Conservation (phyloP, 2,329 filamentous ascomycete genomes). For the Fusarium tupiense region DNA sequence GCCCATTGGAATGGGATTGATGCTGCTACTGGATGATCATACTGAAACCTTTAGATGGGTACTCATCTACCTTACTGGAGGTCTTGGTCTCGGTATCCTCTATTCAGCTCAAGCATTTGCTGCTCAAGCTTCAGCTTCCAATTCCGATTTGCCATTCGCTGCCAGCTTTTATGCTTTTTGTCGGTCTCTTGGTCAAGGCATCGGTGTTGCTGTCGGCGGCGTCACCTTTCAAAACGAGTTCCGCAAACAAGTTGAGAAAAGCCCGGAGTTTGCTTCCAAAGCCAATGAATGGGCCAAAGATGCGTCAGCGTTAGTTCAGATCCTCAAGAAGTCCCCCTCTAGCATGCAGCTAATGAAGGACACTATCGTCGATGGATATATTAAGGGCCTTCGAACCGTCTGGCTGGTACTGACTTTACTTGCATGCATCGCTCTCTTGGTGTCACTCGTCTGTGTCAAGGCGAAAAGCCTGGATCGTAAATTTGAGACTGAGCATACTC, state of each 20-base stretch:
- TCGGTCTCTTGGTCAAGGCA: conserved; percentile 68
- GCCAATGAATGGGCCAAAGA: conserved; percentile 63
- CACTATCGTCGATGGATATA: conserved; percentile 47
- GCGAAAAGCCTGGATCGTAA: conserved; percentile 36
- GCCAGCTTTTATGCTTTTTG: conserved; percentile 73
- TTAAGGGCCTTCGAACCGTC: conserved; percentile 46
- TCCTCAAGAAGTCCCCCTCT: conserved; percentile 52
- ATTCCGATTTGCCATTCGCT: conserved; percentile 57
- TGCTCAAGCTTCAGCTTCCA: conserved; percentile 62
- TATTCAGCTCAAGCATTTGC: conserved; percentile 70
- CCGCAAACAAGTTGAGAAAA: conserved; percentile 58
- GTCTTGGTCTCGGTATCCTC: conserved; percentile 70
- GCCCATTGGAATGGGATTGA: conserved; percentile 66
- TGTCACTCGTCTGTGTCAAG: conserved; percentile 27
- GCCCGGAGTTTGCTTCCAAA: conserved; percentile 55
- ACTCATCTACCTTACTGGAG: conserved; percentile 68
- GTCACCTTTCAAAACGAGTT: conserved; percentile 77
- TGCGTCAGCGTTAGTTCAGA: conserved; percentile 66
- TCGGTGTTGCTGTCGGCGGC: conserved; percentile 74
- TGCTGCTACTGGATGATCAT: conserved; percentile 58
- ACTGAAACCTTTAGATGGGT: conserved; percentile 67
- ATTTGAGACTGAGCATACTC: conserved; percentile 35
- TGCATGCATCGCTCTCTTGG: conserved; percentile 35
- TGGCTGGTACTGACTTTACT: conserved; percentile 48
- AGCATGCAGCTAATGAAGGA: conserved; percentile 34